Percentiles rank a stretch among this genome's conserved stretches.
These are phyloP conservation scores for Scheffersomyces lignosus DNA, from an alignment of 805 yeast species.

Conservation along the genomic window DNA sequence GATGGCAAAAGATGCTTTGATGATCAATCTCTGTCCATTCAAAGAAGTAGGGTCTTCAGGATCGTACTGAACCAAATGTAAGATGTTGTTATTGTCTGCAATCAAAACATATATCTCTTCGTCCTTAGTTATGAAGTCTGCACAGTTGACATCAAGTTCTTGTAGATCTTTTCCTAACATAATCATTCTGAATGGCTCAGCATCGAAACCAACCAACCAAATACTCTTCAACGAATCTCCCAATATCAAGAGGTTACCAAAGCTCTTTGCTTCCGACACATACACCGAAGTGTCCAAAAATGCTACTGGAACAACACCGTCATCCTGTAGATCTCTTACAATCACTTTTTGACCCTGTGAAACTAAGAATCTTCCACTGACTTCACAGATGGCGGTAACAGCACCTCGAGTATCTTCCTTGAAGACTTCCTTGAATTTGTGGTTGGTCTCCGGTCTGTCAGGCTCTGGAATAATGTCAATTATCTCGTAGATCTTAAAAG, in stretches of 20 bases:
- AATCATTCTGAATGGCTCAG: slow-evolving; percentile 89
- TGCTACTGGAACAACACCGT: slow-evolving; percentile 91
- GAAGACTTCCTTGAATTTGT: slow-evolving; percentile 69
- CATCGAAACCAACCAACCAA: slow-evolving; percentile 86
- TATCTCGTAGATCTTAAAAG: slow-evolving; percentile 70
- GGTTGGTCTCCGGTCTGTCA: slow-evolving; percentile 78
- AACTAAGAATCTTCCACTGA: slow-evolving; percentile 79
- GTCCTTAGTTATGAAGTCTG: slow-evolving; percentile 75
- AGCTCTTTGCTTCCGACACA: slow-evolving; percentile 75
- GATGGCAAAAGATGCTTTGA: slow-evolving; percentile 67
- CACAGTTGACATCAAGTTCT: slow-evolving; percentile 59
- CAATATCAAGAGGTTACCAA: slow-evolving; percentile 76
- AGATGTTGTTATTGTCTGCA: slow-evolving; percentile 64
- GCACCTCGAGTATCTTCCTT: slow-evolving; percentile 82
- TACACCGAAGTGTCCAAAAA: slow-evolving; percentile 84
- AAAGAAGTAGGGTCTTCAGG: slow-evolving; percentile 87
- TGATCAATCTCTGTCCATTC: slow-evolving; percentile 74
- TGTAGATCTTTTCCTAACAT: slow-evolving; percentile 72
- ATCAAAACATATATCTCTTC: slow-evolving; percentile 65
- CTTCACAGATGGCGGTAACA: slow-evolving; percentile 70
- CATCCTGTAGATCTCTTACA: slow-evolving; percentile 82
- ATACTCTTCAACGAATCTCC: slow-evolving; percentile 81
- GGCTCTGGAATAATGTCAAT: slow-evolving; percentile 89
- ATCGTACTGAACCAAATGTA: slow-evolving; percentile 81
- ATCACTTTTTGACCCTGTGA: slow-evolving; percentile 85